Percentiles rank a stretch among this genome's conserved stretches.
phyloP scores from a whole-genome alignment of 2,329 filamentous ascomycete species.

The Cercospora beticola region DNA sequence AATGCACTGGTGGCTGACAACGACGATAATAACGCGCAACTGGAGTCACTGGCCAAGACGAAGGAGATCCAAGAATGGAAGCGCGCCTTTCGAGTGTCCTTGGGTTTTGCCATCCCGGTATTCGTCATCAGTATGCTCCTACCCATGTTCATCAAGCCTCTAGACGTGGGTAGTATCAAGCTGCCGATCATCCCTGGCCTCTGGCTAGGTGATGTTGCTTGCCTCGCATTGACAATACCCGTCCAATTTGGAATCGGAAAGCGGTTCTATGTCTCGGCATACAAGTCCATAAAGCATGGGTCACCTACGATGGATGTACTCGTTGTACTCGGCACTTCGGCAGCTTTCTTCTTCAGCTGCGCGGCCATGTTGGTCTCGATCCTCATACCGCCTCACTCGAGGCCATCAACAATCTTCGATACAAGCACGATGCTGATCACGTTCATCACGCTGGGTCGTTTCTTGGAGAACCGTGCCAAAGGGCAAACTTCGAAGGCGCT shows the following conservation, averaged over 20 bases:
- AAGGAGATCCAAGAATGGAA: conserved; percentile 94
- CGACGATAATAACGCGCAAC: conserved; percentile 93
- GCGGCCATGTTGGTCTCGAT: conserved; percentile 83
- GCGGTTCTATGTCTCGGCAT: conserved; percentile 92
- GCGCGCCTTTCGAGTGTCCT: conserved; percentile 72
- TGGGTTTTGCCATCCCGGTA: conserved; percentile 83
- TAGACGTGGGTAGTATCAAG: conserved; percentile 73
- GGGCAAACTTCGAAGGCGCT: conserved; percentile 94
- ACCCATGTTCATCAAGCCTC: conserved; percentile 73
- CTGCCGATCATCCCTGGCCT: conserved; percentile 68
- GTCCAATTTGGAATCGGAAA: conserved; percentile 95
- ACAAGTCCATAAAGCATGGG: conserved; percentile 83
- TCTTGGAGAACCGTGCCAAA: conserved; percentile 90
- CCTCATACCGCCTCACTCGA: conserved; percentile 68
- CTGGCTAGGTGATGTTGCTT: conserved; percentile 84
- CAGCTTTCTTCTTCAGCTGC: conserved; percentile 93
- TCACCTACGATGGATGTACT: conserved; percentile 98
- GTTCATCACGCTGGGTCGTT: conserved; percentile 88
- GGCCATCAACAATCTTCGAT: conserved; percentile 89
- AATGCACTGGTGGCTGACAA: conserved; percentile 88
- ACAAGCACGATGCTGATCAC: conserved; percentile 98
- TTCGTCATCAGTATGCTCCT: conserved; percentile 91
- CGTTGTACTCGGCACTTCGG: conserved; percentile 87
- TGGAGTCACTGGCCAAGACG: conserved; percentile 94
- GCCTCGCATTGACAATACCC: conserved; percentile 79